These are phyloP conservation scores for Phaeolepiota aurea DNA, from an alignment of 768 basidiomycete species.

Conservation along the genomic window DNA sequence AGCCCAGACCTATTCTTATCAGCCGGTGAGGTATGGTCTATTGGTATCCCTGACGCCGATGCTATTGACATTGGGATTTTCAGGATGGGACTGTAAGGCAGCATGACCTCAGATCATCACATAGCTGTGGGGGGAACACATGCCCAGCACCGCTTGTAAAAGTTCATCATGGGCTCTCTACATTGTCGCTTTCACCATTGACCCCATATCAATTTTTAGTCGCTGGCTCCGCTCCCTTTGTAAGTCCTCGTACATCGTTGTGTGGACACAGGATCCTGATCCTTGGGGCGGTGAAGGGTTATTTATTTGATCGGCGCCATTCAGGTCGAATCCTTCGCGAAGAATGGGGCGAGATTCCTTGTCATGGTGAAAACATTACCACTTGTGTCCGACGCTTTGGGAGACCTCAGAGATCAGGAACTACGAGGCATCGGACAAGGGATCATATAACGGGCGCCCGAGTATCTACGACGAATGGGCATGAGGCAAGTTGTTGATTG, in stretches of 20 bases:
- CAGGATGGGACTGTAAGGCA: constrained; percentile 86
- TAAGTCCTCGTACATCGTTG: constrained; percentile 25
- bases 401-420: constrained; percentile 24
- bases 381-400: constrained; percentile 82
- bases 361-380: constrained; percentile 39
- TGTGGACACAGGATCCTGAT: not conserved
- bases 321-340: constrained; percentile 48
- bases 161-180: constrained; percentile 58
- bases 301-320: constrained; percentile 78
- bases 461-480: constrained; percentile 62
- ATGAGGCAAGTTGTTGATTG: constrained; percentile 45
- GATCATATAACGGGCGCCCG: constrained; percentile 76
- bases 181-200: constrained; percentile 67
- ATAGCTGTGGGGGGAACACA: constrained; percentile 45
- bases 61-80: constrained; percentile 3
- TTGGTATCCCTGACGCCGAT: not conserved
- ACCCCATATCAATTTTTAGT: constrained; percentile 83
- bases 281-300: constrained; percentile 37
- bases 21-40: constrained; percentile 56
- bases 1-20: constrained; percentile 72
- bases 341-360: constrained; percentile 62
- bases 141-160: constrained; percentile 72
- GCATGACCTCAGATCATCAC: constrained; percentile 70
- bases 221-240: constrained; percentile 72
- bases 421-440: constrained; percentile 7